Evolutionary conservation across 495 filamentous ascomycete species (phyloP).

Genomic region (Astrothelium subdiscretum): DNA sequence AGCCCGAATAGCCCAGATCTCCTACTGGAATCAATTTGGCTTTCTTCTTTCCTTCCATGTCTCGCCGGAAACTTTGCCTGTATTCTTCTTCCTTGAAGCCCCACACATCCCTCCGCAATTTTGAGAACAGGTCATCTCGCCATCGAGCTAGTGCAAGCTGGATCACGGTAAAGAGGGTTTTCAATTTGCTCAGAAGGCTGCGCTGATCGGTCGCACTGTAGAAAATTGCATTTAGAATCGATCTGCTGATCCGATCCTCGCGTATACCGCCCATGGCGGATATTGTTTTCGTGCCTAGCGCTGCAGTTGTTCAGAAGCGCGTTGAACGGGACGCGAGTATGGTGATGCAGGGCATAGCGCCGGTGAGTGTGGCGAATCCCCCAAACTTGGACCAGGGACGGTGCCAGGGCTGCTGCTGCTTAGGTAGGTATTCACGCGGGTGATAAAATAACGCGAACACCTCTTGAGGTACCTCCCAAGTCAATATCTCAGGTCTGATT

Average conservation of each 20-base stretch:
- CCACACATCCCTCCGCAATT: conserved; percentile 32
- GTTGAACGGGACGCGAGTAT: not conserved
- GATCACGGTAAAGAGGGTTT: not conserved
- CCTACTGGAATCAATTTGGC: conserved; percentile 37
- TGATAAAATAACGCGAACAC: no score
- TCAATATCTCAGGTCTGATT: no score
- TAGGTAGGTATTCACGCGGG: no score
- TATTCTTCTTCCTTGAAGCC: conserved; percentile 44
- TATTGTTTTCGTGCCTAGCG: not conserved
- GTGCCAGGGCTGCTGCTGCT: no score
- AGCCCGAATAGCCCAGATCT: conserved; percentile 50
- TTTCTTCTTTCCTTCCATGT: conserved; percentile 20
- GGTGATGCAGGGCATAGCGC: no score
- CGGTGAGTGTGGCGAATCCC: no score
- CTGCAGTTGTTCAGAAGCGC: not conserved
- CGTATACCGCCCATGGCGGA: not conserved
- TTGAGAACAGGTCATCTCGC: conserved; percentile 18
- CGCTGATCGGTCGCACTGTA: not conserved
- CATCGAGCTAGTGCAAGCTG: not conserved
- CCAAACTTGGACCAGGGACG: no score
- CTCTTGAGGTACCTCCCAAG: no score
- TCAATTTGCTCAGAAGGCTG: not conserved
- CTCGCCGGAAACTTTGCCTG: conserved; percentile 34
- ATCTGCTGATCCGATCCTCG: not conserved
- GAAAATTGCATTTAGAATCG: not conserved